Evolutionary conservation across 2,329 filamentous ascomycete genomes (phyloP).

Genomic region (Talaromyces islandicus): DNA sequence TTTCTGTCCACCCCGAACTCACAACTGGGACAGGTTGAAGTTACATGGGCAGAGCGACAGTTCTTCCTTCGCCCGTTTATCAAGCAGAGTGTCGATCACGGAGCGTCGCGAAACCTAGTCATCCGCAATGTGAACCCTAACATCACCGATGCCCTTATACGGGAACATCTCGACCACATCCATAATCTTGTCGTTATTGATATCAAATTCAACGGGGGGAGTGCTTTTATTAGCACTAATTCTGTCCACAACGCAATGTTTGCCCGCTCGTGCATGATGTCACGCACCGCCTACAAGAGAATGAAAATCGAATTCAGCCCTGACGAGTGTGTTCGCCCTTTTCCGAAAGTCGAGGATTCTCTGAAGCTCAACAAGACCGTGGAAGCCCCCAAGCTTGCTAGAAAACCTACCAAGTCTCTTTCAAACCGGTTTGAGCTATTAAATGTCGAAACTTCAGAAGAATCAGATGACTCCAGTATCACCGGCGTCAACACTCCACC

Average conservation of each 20-base stretch:
- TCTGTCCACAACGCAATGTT: conserved; percentile 70
- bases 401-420: conserved; percentile 36
- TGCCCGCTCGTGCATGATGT: conserved; percentile 72
- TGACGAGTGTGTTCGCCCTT: conserved; percentile 65
- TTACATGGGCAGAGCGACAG: conserved; percentile 66
- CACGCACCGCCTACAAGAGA: conserved; percentile 59
- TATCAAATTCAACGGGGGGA: conserved; percentile 52
- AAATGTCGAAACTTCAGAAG: conserved; percentile 43
- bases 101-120: conserved; percentile 69
- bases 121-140: conserved; percentile 54
- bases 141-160: conserved; percentile 59
- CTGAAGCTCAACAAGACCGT: not conserved
- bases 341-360: conserved; percentile 29
- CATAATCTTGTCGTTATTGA: conserved; percentile 69
- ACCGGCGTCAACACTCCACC: not conserved
- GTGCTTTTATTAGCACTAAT: conserved; percentile 68
- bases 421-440: conserved; percentile 60
- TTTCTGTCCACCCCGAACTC: not conserved
- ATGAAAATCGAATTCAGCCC: conserved; percentile 63
- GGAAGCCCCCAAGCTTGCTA: conserved; percentile 16
- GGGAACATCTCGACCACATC: conserved; percentile 74
- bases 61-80: conserved; percentile 61
- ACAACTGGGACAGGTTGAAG: conserved; percentile 50
- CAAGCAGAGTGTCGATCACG: conserved; percentile 56
- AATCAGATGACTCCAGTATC: conserved; percentile 26